These are phyloP conservation scores for Hymenotorrendiella dingleyae DNA, from an alignment of 2,329 filamentous ascomycete genomes.

Conservation along the genomic window DNA sequence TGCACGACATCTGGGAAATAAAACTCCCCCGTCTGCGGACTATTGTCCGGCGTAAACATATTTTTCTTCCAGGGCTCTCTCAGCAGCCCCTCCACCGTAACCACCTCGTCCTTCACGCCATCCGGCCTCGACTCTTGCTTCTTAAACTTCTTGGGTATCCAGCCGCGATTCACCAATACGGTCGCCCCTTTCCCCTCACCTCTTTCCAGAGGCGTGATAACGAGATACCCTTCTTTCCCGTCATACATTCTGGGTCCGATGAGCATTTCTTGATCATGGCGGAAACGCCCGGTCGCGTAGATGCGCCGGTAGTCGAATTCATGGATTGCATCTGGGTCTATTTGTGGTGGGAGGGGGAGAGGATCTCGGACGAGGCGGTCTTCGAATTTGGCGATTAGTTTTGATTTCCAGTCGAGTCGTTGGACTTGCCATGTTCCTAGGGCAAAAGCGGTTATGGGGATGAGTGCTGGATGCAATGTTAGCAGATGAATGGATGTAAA, in stretches of 20 bases:
- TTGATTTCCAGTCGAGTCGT: conserved; percentile 88
- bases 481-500: conserved; percentile 4
- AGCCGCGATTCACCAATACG: conserved; percentile 83
- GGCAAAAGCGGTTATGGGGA: conserved; percentile 83
- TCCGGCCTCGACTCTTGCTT: conserved; percentile 57
- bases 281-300: conserved; percentile 63
- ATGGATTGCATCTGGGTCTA: conserved; percentile 74
- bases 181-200: conserved; percentile 56
- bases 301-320: conserved; percentile 93
- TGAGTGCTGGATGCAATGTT: conserved; percentile 41
- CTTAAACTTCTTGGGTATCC: conserved; percentile 75
- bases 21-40: conserved; percentile 76
- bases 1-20: conserved; percentile 91
- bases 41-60: conserved; percentile 90
- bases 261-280: conserved; percentile 94
- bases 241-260: conserved; percentile 86
- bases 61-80: conserved; percentile 95
- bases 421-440: conserved; percentile 95
- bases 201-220: conserved; percentile 85
- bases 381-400: conserved; percentile 84
- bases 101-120: conserved; percentile 62
- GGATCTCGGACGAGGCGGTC: conserved; percentile 83
- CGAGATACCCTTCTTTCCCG: conserved; percentile 83
- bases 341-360: conserved; percentile 73
- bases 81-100: conserved; percentile 77